Evolutionary conservation across 1,139 yeast species (phyloP).

Genomic region (Diutina sp.): DNA sequence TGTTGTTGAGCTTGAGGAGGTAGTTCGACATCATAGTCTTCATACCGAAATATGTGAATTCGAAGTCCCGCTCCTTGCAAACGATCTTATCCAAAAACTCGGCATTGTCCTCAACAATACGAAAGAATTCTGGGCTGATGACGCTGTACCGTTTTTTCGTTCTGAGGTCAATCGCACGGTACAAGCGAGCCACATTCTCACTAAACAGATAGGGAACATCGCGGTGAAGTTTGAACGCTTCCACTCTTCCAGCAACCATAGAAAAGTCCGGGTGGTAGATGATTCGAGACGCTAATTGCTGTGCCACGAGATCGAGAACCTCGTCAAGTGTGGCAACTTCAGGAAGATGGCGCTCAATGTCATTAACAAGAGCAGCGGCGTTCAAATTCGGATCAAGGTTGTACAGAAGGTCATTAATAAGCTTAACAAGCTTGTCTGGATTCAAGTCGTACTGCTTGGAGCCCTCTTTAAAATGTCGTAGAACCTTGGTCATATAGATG

Average conservation of each 20-base stretch:
- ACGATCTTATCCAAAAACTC: conserved; percentile 4
- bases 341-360: neutral
- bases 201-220: conserved; percentile 4
- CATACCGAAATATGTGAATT: conserved; percentile 76
- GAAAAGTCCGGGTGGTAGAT: conserved; percentile 27
- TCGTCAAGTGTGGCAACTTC: neutral
- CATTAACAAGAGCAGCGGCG: neutral
- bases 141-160: conserved; percentile 4
- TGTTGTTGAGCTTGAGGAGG: conserved; percentile 54
- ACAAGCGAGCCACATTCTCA: conserved; percentile 3
- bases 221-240: conserved; percentile 10
- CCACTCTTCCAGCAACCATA: conserved; percentile 33
- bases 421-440: neutral
- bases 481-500: neutral
- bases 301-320: neutral
- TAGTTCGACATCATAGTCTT: conserved; percentile 81
- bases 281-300: neutral
- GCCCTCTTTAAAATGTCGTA: neutral
- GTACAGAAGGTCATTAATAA: neutral
- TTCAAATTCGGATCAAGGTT: neutral
- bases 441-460: neutral
- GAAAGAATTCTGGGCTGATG: conserved; percentile 3
- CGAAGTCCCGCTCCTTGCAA: conserved; percentile 34
- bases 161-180: conserved; percentile 3
- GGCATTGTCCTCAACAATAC: conserved; percentile 4